A percentile compares a stretch with the other conserved stretches of the same genome.
Evolutionary conservation across 208 protist genomes (phyloP).

Genomic region (Polymyxa betae): DNA sequence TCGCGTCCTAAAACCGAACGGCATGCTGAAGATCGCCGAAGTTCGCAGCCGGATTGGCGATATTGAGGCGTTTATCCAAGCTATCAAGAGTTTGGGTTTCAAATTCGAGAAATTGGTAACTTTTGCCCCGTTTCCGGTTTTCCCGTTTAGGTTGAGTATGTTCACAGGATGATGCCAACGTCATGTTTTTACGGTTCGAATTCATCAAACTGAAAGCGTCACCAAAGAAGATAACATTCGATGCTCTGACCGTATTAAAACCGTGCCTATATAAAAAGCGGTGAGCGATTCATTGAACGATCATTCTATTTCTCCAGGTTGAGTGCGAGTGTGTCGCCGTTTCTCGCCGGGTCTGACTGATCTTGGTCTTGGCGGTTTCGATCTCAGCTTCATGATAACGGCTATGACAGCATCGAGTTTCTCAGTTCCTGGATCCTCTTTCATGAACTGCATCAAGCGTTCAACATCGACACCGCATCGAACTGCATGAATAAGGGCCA

Average conservation of each 20-base stretch:
- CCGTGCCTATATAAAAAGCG: slow-evolving; percentile 47
- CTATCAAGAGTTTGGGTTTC: slow-evolving; percentile 48
- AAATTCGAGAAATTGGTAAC: neutral
- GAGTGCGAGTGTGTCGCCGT: neutral
- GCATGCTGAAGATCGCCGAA: slow-evolving; percentile 58
- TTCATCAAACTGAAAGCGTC: neutral
- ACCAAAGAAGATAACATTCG: neutral
- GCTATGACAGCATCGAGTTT: neutral
- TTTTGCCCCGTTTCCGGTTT: neutral
- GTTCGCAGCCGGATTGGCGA: slow-evolving; percentile 63
- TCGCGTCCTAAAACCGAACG: slow-evolving; percentile 62
- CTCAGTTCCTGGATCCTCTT: neutral
- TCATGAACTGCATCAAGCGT: slow-evolving; percentile 29
- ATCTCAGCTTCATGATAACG: neutral
- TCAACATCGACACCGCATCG: neutral
- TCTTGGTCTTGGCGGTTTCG: slow-evolving; percentile 12
- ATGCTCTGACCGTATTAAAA: neutral
- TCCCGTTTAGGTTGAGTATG: neutral
- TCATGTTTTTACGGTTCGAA: slow-evolving; percentile 4
- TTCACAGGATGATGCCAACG: slow-evolving; percentile 17
- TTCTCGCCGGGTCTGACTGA: neutral
- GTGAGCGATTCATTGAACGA: neutral
- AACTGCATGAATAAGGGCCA: neutral
- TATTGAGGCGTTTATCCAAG: slow-evolving; percentile 26
- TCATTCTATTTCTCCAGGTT: neutral